Conservation (phyloP, 169 alveolate genomes). For the Eimeria sp. region DNA sequence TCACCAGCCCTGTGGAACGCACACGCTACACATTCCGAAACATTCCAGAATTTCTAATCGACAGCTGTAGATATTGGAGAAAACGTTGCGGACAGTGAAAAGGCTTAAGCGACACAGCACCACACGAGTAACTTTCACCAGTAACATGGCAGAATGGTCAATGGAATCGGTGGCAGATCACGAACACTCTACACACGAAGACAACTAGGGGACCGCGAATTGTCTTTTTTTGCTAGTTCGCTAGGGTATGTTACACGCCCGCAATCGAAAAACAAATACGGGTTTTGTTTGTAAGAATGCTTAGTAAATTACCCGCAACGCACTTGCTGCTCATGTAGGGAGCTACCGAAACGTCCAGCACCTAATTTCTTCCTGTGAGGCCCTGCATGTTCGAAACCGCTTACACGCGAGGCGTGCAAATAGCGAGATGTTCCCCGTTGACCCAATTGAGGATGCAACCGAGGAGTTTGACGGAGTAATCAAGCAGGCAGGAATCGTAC, state of each 20-base stretch:
- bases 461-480: not conserved
- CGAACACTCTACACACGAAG: not conserved
- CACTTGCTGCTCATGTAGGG: not conserved
- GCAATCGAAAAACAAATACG: not conserved
- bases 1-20: not conserved
- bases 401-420: not conserved
- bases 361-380: not conserved
- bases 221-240: not conserved
- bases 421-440: not conserved
- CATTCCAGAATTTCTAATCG: not conserved
- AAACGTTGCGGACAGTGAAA: not conserved
- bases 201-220: not conserved
- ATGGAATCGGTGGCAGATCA: not conserved
- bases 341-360: not conserved
- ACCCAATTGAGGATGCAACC: not conserved
- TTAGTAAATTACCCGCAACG: not conserved
- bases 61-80: not conserved
- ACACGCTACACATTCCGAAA: not conserved
- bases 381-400: not conserved
- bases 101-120: not conserved
- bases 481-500: not conserved
- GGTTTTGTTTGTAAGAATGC: not conserved
- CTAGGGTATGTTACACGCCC: not conserved
- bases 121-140: not conserved
- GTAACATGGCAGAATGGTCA: not conserved